phyloP scores from a whole-genome alignment of 306 rosid genomes.

The Prunus campanulata region DNA sequence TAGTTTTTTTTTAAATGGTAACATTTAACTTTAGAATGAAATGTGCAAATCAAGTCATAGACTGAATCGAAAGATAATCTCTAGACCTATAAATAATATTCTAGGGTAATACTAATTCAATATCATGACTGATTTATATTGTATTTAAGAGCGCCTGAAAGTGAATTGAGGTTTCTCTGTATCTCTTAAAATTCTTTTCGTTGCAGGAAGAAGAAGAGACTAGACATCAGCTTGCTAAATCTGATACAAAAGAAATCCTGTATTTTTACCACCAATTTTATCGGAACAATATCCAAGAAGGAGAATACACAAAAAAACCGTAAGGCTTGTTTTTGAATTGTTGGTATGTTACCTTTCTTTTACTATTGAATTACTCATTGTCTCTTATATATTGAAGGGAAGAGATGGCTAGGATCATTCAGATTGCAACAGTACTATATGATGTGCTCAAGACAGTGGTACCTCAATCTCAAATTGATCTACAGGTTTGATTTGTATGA shows the following conservation, averaged over 20 bases:
- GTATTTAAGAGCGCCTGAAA: background rate
- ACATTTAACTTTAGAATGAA: background rate
- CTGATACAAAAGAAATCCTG: slow-evolving; percentile 60
- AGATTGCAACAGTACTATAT: slow-evolving; percentile 74
- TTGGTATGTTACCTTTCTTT: slow-evolving; percentile 14
- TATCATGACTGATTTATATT: background rate
- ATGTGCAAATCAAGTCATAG: no score
- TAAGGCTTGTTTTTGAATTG: slow-evolving; percentile 51
- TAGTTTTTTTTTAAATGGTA: background rate
- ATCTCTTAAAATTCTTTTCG: background rate
- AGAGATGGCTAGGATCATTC: slow-evolving; percentile 80
- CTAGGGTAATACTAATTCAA: background rate
- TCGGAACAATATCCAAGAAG: slow-evolving; percentile 50
- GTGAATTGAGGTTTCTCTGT: slow-evolving; percentile 9
- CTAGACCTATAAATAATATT: background rate
- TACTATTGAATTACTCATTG: slow-evolving; percentile 11
- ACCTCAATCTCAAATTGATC: slow-evolving; percentile 33
- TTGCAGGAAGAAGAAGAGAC: slow-evolving; percentile 68
- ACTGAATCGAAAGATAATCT: no score
- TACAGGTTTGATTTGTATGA: slow-evolving; percentile 47
- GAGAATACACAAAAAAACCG: slow-evolving; percentile 72
- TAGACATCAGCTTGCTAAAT: slow-evolving; percentile 1
- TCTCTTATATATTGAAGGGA: slow-evolving; percentile 51
- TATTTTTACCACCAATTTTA: slow-evolving; percentile 59
- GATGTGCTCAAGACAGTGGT: slow-evolving; percentile 71